Conservation (phyloP, 306 rosid species). For the Ormosia semicastrata region DNA sequence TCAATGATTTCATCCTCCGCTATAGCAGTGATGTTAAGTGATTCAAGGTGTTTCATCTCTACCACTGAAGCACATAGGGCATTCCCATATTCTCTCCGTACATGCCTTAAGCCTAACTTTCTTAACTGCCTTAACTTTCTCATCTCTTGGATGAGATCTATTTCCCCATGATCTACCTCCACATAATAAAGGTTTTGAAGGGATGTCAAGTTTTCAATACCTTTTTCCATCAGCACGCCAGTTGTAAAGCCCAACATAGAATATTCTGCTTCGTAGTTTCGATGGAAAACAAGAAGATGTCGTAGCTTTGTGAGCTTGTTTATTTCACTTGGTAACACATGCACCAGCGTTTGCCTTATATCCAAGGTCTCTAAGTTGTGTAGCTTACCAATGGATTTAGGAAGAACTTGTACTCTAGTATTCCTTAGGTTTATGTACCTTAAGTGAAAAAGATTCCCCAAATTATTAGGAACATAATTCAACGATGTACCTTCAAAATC, state of each 20-base stretch:
- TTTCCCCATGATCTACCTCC: too few species aligned
- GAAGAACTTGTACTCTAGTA: neutral
- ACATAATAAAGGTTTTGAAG: too few species aligned
- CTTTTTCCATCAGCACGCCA: too few species aligned
- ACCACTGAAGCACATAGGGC: neutral
- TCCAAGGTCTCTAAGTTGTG: constrained; percentile 26
- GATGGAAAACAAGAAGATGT: neutral
- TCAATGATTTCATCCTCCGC: neutral
- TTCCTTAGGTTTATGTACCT: neutral
- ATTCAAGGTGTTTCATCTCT: neutral
- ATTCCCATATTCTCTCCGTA: too few species aligned
- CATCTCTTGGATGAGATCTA: neutral
- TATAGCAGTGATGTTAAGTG: neutral
- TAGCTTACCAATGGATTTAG: constrained; percentile 11
- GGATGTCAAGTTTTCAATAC: too few species aligned
- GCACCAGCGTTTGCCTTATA: neutral
- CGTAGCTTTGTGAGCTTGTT: constrained; percentile 6
- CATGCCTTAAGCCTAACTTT: too few species aligned
- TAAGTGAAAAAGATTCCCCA: too few species aligned
- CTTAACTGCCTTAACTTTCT: neutral
- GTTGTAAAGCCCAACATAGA: too few species aligned
- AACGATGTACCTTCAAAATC: too few species aligned
- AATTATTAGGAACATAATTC: too few species aligned
- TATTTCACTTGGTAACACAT: constrained; percentile 3
- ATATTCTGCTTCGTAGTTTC: too few species aligned